Base-by-base conservation (phyloP, 2,329 filamentous ascomycete species). In the Epichloe aotearoae region DNA sequence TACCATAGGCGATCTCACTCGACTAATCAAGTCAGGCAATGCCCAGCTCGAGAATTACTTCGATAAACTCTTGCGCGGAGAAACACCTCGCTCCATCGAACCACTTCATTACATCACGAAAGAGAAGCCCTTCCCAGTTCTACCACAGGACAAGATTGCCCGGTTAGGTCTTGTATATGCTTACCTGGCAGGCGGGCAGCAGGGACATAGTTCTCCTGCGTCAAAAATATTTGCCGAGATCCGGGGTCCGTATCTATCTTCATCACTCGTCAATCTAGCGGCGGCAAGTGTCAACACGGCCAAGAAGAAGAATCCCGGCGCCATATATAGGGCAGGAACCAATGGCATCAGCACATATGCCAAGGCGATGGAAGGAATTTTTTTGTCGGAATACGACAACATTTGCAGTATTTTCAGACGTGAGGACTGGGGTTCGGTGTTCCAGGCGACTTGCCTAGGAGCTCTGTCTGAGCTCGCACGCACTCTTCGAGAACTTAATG, bases 51-150 rank as follows among this genome's bases (percentile, higher is more conserved):
- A 97, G 66, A 82, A 82, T 51, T 78, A 91, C 50, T 95, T 96
- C 62, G 80, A 89, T 55, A 82, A 84, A 53, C 75, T 89, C 49
- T 71, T 98, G 38, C 73, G 76, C 43, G 79, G 77, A 54, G 86
- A 95, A 58, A 88, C 90, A 39, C 84, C 87, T 14, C 79, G 80
- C 47, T 80, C 86, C 3, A 78, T 97, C 47, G 93, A 98, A 63
- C 90, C 93, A 7, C 72, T 98, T 43, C 87, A 95, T 66, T 96
- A 84, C 62, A 84, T 96, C 60, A 96, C 89, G 17, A 97, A 97
- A 68, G 80, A 88, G 72, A 78, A 75, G 64, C 80, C 86, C 1
- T 98, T 97, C 60, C 93, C 93, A 8, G 74, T 83, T 10, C 76
- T 97, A 30, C 76, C 84, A 1, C 80, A 85, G 56, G 87, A 93